Evolutionary conservation across 2,329 filamentous ascomycete species (phyloP), one percentile per base, ranked within the genome.

Genomic region (Fusarium devonianum): DNA sequence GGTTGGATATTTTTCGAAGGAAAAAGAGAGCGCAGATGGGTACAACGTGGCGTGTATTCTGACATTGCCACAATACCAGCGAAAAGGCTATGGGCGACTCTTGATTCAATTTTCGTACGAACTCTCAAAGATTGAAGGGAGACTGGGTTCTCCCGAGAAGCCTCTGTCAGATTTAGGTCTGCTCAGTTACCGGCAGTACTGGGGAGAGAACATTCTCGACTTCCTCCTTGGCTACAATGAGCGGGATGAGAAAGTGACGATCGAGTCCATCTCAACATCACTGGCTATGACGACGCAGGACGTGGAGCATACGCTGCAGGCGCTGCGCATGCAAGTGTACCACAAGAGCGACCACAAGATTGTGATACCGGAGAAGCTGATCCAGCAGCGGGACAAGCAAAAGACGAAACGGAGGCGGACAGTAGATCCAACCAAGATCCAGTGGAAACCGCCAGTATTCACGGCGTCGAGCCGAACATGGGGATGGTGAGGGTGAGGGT

Each of bases 1-100:
- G 38, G 90, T 99, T n/a, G 94, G 94, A n/a, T 99, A 97, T 69
- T 99, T 99, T 72, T 96, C 90, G 46, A 99, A 99, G 70, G 94
- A 99, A 72, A 99, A 99, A 64, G 94, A 99, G 72, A 93, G 89
- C 28, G 92, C 92, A 0, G 95, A 99, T 65, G 91, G 90, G 21
- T 99, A 97, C 81, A 99, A 99, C 68, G 88, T 99, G 22, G 95
- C 94, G 4, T 99, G 95, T 82, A 99, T 99, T 69, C 78, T 99
- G 50, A 99, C 94, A 0, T 79, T 99, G 4, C 94, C 94, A 0
- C 95, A 99, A 69, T 97, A 95, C 64, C 94, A 99, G 72, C 85
- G 94, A 17, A 94, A 95, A 68, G 94, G 94, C 0, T 97, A 94
- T 65, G 94, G 95, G 17, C 87, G 91, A 51, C 80, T 99, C 10